Conservation (phyloP, 441 rosid species). For the Populus hybrid region DNA sequence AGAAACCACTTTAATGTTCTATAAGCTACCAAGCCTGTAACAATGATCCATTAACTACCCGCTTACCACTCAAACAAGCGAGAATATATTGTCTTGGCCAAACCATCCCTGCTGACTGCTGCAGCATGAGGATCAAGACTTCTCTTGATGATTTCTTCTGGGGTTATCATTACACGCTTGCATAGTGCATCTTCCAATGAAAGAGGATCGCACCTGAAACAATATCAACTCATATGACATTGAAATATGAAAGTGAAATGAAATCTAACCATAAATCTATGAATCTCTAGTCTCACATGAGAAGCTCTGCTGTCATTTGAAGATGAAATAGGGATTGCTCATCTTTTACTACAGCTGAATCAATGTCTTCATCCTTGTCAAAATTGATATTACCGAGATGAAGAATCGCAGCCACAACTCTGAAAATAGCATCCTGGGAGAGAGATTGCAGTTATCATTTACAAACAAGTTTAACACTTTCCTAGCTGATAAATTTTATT, state of each 20-base stretch:
- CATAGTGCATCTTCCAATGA: slow-evolving; percentile 77
- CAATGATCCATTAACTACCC: slow-evolving; percentile 13
- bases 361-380: slow-evolving; percentile 60
- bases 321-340: slow-evolving; percentile 69
- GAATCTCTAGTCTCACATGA: slow-evolving; percentile 45
- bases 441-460: not conserved
- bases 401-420: slow-evolving; percentile 82
- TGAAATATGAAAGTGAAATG: slow-evolving; percentile 7
- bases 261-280: slow-evolving; percentile 21
- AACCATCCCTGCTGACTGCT: slow-evolving; percentile 77
- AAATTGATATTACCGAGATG: slow-evolving; percentile 89
- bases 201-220: slow-evolving; percentile 66
- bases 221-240: slow-evolving; percentile 9
- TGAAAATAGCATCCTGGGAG: slow-evolving; percentile 13
- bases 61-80: slow-evolving; percentile 81
- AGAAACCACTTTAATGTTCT: slow-evolving; percentile 2
- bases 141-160: slow-evolving; percentile 80
- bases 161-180: slow-evolving; percentile 78
- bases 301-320: slow-evolving; percentile 74
- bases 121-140: slow-evolving; percentile 83
- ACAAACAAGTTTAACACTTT: not conserved
- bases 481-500: not conserved
- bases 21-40: slow-evolving; percentile 9
- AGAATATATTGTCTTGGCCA: slow-evolving; percentile 90
- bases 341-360: slow-evolving; percentile 67